Evolutionary conservation across 2,329 filamentous ascomycete species (phyloP).

Genomic region (Cadophora gregata): DNA sequence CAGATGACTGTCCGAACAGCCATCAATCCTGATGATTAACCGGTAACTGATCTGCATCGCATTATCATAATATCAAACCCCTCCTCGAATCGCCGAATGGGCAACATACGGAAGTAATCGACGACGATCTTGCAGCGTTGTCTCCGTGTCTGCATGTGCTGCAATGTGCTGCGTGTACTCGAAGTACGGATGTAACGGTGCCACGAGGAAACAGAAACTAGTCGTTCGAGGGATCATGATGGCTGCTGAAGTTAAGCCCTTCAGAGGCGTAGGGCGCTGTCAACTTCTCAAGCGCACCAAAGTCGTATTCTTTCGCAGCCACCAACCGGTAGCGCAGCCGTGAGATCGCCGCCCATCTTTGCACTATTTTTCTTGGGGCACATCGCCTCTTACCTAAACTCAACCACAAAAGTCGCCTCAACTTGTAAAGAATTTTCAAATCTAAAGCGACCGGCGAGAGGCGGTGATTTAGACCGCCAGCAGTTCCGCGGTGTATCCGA

Average conservation of each 20-base stretch:
- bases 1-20: background rate
- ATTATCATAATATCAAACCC: background rate
- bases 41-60: background rate
- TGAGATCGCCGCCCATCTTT: background rate
- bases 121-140: constrained; percentile 4
- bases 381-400: background rate
- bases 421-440: background rate
- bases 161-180: background rate
- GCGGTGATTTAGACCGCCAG: background rate
- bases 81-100: background rate
- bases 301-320: background rate
- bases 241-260: background rate
- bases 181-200: background rate
- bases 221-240: background rate
- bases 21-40: background rate
- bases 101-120: background rate
- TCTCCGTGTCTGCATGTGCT: background rate
- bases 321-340: background rate
- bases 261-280: background rate
- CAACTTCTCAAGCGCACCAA: background rate
- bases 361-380: background rate
- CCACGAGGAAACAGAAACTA: background rate
- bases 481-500: background rate
- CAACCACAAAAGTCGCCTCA: background rate
- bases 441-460: background rate